A percentile compares a stretch with the other conserved stretches of the same genome.
These are phyloP conservation scores for Hyaloscypha finlandica DNA, from an alignment of 495 filamentous ascomycete genomes.

Conservation along the genomic window DNA sequence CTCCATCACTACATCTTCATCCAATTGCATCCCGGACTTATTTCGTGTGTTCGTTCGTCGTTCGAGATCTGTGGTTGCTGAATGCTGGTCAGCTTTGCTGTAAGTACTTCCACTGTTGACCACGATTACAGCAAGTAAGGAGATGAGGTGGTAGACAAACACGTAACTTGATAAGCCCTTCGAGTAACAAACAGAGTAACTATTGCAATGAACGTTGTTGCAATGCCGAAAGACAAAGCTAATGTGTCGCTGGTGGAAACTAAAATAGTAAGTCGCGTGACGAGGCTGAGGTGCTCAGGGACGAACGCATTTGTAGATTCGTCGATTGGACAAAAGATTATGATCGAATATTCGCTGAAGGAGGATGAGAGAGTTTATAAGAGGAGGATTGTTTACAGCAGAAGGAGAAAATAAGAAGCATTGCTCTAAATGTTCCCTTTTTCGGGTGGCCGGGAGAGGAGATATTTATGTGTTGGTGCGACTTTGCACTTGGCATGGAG, in stretches of 20 bases:
- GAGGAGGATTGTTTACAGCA: too few species aligned
- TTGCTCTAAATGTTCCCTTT: too few species aligned
- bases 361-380: too few species aligned
- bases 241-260: constrained; percentile 26
- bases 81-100: neutral
- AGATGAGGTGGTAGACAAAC: too few species aligned
- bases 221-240: constrained; percentile 17
- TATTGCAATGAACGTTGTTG: constrained; percentile 9
- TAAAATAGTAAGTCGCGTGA: constrained; percentile 3
- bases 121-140: too few species aligned
- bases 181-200: constrained; percentile 1
- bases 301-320: neutral
- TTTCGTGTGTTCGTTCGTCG: too few species aligned
- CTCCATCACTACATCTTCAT: neutral
- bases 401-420: too few species aligned
- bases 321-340: too few species aligned
- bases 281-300: neutral
- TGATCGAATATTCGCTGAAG: neutral
- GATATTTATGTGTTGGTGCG: too few species aligned
- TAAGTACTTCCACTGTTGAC: neutral
- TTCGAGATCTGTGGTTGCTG: neutral
- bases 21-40: neutral
- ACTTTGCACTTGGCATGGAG: too few species aligned
- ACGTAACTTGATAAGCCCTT: neutral
- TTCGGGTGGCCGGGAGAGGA: too few species aligned